Conservation (phyloP, 495 filamentous ascomycete species). For the Wilcoxina mikolae region DNA sequence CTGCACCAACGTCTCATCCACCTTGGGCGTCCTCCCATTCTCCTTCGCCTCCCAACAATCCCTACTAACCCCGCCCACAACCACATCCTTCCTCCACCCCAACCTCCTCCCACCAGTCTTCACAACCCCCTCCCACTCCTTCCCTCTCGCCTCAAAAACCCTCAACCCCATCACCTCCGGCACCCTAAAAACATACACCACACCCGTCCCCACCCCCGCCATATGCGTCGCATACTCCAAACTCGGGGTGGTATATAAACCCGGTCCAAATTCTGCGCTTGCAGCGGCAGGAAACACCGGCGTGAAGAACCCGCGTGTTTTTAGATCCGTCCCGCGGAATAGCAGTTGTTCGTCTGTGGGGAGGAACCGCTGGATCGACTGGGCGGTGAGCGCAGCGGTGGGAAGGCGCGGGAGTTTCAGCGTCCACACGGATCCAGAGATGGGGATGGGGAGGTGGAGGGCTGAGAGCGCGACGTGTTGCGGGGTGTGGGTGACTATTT, state of each 20-base stretch:
- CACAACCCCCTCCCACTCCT: background rate
- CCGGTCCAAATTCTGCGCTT: background rate
- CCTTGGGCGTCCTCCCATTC: background rate
- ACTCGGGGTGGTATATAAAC: background rate
- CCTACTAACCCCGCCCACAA: background rate
- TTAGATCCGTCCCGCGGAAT: background rate
- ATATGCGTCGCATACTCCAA: background rate
- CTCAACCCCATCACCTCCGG: background rate
- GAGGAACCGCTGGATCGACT: background rate
- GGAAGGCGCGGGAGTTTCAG: conserved; percentile 2
- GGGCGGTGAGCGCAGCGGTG: conserved; percentile 1
- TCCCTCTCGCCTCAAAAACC: background rate
- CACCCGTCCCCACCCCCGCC: background rate
- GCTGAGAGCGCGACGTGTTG: background rate
- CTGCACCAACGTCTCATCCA: background rate
- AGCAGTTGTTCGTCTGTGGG: background rate
- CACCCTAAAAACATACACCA: background rate
- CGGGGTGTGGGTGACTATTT: background rate
- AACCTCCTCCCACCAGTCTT: background rate
- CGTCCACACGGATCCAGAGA: background rate
- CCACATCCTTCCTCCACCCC: background rate
- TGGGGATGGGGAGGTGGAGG: background rate
- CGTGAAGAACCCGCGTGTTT: background rate
- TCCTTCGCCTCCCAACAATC: background rate
- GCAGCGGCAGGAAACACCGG: background rate